phyloP scores from a whole-genome alignment of 2,329 filamentous ascomycete species.

The Cladophialophora carrionii region DNA sequence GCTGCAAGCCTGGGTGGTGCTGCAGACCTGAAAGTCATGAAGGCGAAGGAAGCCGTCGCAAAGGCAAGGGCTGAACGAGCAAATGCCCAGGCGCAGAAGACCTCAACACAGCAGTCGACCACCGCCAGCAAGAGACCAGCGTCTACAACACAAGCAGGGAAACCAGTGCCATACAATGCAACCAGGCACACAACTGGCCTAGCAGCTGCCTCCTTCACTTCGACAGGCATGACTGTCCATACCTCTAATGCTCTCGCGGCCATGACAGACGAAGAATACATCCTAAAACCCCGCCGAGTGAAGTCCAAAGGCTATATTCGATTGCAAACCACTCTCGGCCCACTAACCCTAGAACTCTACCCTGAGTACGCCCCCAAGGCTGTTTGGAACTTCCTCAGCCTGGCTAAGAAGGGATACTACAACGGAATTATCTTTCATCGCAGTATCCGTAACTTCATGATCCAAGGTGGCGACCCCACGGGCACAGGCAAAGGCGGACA shows the following conservation, averaged over 20 bases:
- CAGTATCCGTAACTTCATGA: conserved; percentile 96
- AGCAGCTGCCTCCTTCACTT: conserved; percentile 92
- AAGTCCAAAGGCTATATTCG: conserved; percentile 90
- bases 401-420: conserved; percentile 91
- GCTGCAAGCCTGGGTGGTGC: conserved; percentile 75
- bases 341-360: conserved; percentile 84
- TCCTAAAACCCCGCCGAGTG: conserved; percentile 86
- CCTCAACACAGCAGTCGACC: conserved; percentile 15
- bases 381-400: conserved; percentile 93
- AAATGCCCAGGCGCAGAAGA: conserved; percentile 26
- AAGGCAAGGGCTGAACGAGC: conserved; percentile 77
- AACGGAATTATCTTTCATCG: conserved; percentile 80
- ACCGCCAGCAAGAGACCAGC: conserved; percentile 36
- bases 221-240: conserved; percentile 87
- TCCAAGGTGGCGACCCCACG: conserved; percentile 92
- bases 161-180: conserved; percentile 71
- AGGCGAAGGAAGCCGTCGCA: conserved; percentile 91
- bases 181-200: conserved; percentile 87
- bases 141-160: conserved; percentile 36
- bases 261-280: conserved; percentile 92
- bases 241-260: conserved; percentile 85
- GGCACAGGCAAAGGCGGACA: conserved; percentile 88
- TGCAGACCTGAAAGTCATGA: conserved; percentile 71
- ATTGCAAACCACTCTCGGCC: conserved; percentile 82
- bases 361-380: conserved; percentile 89